Conservation (phyloP, 345 rosid genomes). For the Murraya paniculata region DNA sequence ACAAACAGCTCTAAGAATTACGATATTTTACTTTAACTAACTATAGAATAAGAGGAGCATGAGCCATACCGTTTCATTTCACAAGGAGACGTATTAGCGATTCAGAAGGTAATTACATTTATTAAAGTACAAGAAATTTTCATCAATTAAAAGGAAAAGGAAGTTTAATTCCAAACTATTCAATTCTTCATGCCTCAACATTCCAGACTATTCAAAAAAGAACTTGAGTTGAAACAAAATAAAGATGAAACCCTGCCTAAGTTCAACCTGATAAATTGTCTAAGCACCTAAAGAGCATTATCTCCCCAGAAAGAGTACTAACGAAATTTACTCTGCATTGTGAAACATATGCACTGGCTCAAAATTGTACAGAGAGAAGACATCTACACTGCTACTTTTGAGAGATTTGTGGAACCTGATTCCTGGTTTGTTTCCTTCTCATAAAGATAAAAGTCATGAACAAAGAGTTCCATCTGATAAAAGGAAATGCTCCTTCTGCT, state of each 20-base stretch:
- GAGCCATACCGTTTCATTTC: not conserved
- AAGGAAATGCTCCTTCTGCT: not conserved
- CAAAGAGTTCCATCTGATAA: not conserved
- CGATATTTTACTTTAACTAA: not conserved
- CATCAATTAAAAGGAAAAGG: not conserved
- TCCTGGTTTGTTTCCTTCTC: not conserved
- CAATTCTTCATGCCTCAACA: not conserved
- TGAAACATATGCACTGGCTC: not conserved
- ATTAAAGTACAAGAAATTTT: not conserved
- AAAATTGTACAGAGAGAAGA: not conserved
- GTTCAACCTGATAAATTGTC: not conserved
- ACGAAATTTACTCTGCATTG: not conserved
- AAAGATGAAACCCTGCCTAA: not conserved
- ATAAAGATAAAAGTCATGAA: not conserved
- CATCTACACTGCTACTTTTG: not conserved
- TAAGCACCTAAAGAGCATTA: not conserved
- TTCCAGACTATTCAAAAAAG: not conserved
- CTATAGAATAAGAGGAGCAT: not conserved
- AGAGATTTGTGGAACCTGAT: not conserved
- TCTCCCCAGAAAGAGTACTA: not conserved
- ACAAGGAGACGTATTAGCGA: not conserved
- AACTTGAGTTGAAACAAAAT: not conserved
- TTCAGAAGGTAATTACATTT: not conserved
- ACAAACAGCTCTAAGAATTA: slow-evolving; percentile 9
- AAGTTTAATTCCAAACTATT: not conserved